A percentile compares a stretch with the other conserved stretches of the same genome.
Conservation (phyloP, 169 alveolate genomes). For the Blepharisma undulans region DNA sequence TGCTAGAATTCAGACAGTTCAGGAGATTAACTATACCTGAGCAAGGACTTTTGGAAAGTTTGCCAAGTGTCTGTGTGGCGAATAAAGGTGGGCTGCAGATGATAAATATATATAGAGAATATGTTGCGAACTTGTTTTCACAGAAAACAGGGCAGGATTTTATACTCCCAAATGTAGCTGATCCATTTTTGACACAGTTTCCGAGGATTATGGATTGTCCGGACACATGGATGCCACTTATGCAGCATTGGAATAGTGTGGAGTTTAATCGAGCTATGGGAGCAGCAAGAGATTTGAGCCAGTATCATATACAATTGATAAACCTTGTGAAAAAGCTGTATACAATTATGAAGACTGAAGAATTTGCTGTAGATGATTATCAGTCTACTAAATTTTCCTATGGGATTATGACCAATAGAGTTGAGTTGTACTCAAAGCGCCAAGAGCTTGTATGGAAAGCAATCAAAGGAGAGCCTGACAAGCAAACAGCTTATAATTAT, state of each 20-base stretch:
- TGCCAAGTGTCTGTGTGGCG: conserved; percentile 4
- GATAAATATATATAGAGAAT: conserved; percentile 27
- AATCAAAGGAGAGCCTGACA: neutral
- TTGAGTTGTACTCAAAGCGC: neutral
- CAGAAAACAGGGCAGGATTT: neutral
- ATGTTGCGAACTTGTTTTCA: neutral
- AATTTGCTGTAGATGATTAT: neutral
- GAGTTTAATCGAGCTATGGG: conserved; percentile 8
- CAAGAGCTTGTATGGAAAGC: neutral
- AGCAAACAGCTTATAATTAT: neutral
- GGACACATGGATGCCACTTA: conserved; percentile 32
- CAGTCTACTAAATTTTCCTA: conserved; percentile 11
- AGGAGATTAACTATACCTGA: neutral
- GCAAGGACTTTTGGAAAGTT: neutral
- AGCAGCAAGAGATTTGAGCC: neutral
- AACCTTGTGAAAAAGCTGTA: conserved; percentile 21
- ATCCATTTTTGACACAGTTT: conserved; percentile 36
- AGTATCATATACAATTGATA: neutral
- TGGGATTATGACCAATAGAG: neutral
- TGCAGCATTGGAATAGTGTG: neutral
- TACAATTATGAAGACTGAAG: neutral
- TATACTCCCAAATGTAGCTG: conserved; percentile 25
- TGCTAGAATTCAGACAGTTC: neutral
- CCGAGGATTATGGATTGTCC: conserved; percentile 31
- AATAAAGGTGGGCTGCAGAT: conserved; percentile 28